Conservation (phyloP, 805 yeast species). For the Wickerhamomyces strasburgensis region DNA sequence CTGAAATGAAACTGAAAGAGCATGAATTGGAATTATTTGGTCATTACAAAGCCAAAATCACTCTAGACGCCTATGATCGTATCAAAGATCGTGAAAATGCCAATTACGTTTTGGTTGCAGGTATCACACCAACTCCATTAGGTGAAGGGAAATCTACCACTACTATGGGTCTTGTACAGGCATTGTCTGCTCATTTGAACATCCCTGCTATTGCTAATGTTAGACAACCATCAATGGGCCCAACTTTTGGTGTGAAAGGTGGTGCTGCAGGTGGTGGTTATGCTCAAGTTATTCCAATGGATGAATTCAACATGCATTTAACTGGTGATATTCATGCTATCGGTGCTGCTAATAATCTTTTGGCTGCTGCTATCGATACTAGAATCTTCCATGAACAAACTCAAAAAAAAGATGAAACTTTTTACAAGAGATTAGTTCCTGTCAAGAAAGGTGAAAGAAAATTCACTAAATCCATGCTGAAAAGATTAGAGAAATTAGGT, state of each 20-base stretch:
- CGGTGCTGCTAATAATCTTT: constrained; percentile 72
- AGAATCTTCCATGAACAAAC: constrained; percentile 81
- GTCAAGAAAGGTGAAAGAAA: constrained; percentile 63
- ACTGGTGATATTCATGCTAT: constrained; percentile 87
- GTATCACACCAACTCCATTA: constrained; percentile 81
- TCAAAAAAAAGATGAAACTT: constrained; percentile 62
- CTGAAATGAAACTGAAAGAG: constrained; percentile 62
- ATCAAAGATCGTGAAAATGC: constrained; percentile 57
- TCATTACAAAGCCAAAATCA: constrained; percentile 71
- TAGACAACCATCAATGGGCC: constrained; percentile 87
- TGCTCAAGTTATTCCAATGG: constrained; percentile 86
- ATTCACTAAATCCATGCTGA: constrained; percentile 64
- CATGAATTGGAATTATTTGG: constrained; percentile 73
- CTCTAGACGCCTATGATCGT: constrained; percentile 57
- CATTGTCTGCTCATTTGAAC: constrained; percentile 69
- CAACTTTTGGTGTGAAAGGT: constrained; percentile 83
- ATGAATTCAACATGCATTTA: constrained; percentile 79
- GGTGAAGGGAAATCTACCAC: constrained; percentile 88
- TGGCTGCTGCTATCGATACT: constrained; percentile 84
- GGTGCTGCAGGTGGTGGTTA: constrained; percentile 93
- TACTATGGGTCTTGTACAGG: constrained; percentile 78
- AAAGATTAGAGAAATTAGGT: constrained; percentile 62
- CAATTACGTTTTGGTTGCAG: constrained; percentile 71
- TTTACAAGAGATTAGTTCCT: constrained; percentile 73
- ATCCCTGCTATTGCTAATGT: constrained; percentile 73